Evolutionary conservation across 1,139 yeast species (phyloP).

Genomic region (Debaryomyces sp.): DNA sequence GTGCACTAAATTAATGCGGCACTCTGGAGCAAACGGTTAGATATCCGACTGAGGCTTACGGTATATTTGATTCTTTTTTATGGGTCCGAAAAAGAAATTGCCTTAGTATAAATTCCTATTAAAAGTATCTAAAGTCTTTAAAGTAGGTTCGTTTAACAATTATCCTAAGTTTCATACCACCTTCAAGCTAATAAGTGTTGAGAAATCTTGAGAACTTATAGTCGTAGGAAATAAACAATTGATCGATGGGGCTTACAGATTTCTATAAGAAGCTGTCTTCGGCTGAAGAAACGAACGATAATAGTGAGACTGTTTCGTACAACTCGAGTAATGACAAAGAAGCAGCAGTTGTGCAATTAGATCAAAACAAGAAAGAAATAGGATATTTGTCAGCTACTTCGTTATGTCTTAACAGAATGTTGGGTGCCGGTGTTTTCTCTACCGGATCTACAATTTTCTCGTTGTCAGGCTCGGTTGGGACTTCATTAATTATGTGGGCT

Average conservation of each 20-base stretch:
- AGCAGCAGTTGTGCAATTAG: slow-evolving; percentile 46
- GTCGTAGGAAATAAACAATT: not conserved
- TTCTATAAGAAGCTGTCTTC: slow-evolving; percentile 8
- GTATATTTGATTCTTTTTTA: not conserved
- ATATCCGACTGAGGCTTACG: not conserved
- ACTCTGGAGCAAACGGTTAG: not conserved
- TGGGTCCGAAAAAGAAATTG: not conserved
- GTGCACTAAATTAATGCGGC: not conserved
- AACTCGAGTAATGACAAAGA: slow-evolving; percentile 20
- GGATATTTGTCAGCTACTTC: slow-evolving; percentile 73
- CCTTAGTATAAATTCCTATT: not conserved
- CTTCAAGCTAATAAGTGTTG: not conserved
- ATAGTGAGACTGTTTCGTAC: slow-evolving; percentile 7
- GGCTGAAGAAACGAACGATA: slow-evolving; percentile 3
- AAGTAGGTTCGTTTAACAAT: not conserved
- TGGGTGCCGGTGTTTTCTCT: slow-evolving; percentile 88
- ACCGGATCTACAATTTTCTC: slow-evolving; percentile 77
- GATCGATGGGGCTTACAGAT: slow-evolving; percentile 8
- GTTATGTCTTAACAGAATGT: slow-evolving; percentile 75
- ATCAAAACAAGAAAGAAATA: slow-evolving; percentile 56
- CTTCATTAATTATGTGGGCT: slow-evolving; percentile 73
- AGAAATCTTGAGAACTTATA: not conserved
- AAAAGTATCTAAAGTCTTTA: not conserved
- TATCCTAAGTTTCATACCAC: not conserved
- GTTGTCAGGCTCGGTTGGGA: slow-evolving; percentile 75